Percentiles rank a stretch among this genome's conserved stretches.
These are phyloP conservation scores for Talaromyces sp. DNA, from an alignment of 2,329 filamentous ascomycete genomes.

Conservation along the genomic window DNA sequence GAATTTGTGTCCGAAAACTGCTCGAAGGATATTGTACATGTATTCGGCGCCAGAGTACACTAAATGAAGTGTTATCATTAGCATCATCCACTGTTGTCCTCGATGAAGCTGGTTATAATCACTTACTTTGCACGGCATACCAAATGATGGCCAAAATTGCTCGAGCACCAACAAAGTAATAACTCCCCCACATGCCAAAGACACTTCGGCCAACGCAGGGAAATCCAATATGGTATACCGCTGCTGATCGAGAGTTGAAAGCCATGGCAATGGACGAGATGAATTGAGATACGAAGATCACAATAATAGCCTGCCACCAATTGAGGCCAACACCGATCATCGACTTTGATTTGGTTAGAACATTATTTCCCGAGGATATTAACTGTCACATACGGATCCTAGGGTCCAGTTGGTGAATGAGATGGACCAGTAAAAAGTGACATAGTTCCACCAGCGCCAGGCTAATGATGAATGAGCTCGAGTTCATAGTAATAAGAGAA, in stretches of 20 bases:
- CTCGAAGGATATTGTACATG: constrained; percentile 24
- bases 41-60: constrained; percentile 22
- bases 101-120: background rate
- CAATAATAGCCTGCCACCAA: constrained; percentile 46
- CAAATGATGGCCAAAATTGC: constrained; percentile 42
- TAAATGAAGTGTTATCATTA: constrained; percentile 7
- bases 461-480: background rate
- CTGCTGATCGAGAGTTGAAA: constrained; percentile 44
- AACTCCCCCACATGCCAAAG: constrained; percentile 44
- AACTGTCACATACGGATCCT: constrained; percentile 22
- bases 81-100: background rate
- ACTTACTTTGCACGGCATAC: constrained; percentile 31
- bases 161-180: constrained; percentile 43
- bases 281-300: constrained; percentile 44
- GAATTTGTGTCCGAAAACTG: constrained; percentile 35
- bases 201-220: constrained; percentile 38
- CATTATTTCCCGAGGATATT: background rate
- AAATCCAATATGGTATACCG: constrained; percentile 44
- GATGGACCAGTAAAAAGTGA: constrained; percentile 39
- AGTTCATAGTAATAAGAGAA: background rate
- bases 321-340: constrained; percentile 45
- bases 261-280: constrained; percentile 45
- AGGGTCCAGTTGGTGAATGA: constrained; percentile 45
- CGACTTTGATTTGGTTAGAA: constrained; percentile 19
- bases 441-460: constrained; percentile 42